These are phyloP conservation scores for Hirsutella thompsonii DNA, from an alignment of 2,329 filamentous ascomycete genomes.

Conservation along the genomic window DNA sequence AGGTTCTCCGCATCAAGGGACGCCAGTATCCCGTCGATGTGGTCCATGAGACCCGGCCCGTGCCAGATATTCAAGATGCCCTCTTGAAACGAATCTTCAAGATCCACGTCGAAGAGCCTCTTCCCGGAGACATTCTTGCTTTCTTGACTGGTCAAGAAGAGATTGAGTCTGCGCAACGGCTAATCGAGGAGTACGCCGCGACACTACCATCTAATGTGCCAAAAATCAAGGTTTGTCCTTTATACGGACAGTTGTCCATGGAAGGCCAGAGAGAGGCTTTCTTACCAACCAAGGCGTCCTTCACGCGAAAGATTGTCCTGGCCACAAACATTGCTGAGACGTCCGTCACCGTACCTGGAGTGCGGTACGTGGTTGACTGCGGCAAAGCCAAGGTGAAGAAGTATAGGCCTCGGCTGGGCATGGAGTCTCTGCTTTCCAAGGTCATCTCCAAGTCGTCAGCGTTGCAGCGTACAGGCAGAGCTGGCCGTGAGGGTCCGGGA, in stretches of 20 bases:
- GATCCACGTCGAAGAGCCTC: constrained; percentile 73
- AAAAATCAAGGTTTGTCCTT: constrained; percentile 57
- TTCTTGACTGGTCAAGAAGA: constrained; percentile 91
- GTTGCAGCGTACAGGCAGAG: constrained; percentile 81
- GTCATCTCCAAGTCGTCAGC: constrained; percentile 89
- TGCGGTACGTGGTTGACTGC: constrained; percentile 81
- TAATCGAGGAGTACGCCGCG: constrained; percentile 68
- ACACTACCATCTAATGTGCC: constrained; percentile 65
- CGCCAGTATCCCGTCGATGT: constrained; percentile 77
- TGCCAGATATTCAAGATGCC: constrained; percentile 70
- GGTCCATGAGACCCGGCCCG: constrained; percentile 58
- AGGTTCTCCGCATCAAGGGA: constrained; percentile 60
- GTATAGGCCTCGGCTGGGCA: constrained; percentile 69
- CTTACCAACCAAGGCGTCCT: constrained; percentile 53
- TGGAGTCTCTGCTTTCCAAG: constrained; percentile 83
- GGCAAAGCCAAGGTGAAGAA: constrained; percentile 93
- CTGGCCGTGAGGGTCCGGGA: constrained; percentile 81
- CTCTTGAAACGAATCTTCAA: constrained; percentile 73
- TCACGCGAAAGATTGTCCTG: constrained; percentile 77
- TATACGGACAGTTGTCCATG: constrained; percentile 85
- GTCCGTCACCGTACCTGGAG: constrained; percentile 87
- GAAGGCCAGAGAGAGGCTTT: constrained; percentile 81
- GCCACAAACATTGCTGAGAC: constrained; percentile 99
- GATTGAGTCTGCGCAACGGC: constrained; percentile 67
- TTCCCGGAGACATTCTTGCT: constrained; percentile 88